Percentiles rank a stretch among this genome's conserved stretches.
These are phyloP conservation scores for Boletus vermiculosoides DNA, from an alignment of 768 basidiomycete species.

Conservation along the genomic window DNA sequence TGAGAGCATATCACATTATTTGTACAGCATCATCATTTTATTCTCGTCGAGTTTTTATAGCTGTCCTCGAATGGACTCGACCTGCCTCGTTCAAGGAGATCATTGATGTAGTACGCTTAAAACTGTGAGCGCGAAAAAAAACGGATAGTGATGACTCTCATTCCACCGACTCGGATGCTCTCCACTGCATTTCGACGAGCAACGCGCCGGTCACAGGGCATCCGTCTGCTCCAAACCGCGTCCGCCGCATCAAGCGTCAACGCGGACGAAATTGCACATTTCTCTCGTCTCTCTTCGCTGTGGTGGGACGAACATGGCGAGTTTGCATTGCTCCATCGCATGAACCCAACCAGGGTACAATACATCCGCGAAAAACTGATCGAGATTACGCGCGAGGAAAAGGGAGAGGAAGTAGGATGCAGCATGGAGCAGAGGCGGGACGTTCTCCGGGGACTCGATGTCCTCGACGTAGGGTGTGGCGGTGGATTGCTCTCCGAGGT, in stretches of 20 bases:
- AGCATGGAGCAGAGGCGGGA: conserved; percentile 32
- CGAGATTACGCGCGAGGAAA: conserved; percentile 59
- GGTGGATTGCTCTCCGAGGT: conserved; percentile 94
- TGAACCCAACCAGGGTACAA: conserved; percentile 89
- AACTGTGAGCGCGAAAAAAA: not conserved
- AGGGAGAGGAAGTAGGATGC: conserved; percentile 32
- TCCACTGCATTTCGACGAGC: conserved; percentile 18
- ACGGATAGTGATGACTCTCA: not conserved
- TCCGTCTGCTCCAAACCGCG: conserved; percentile 23
- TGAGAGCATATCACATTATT: conserved; percentile 21
- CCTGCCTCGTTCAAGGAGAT: not conserved
- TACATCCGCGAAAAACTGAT: conserved; percentile 78
- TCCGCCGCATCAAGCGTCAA: conserved; percentile 48
- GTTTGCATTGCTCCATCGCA: conserved; percentile 82
- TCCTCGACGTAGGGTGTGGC: conserved; percentile 93
- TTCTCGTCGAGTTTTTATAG: not conserved
- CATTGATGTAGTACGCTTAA: not conserved
- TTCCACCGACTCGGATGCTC: conserved; percentile 16
- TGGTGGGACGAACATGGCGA: conserved; percentile 98
- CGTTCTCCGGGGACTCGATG: conserved; percentile 61
- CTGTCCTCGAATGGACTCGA: too few relatives aligned
- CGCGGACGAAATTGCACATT: conserved; percentile 79
- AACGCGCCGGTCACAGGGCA: conserved; percentile 4
- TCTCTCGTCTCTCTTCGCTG: conserved; percentile 81
- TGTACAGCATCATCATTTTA: conserved; percentile 20